phyloP scores from a whole-genome alignment of 306 rosid genomes.

The Rosa rugosa region DNA sequence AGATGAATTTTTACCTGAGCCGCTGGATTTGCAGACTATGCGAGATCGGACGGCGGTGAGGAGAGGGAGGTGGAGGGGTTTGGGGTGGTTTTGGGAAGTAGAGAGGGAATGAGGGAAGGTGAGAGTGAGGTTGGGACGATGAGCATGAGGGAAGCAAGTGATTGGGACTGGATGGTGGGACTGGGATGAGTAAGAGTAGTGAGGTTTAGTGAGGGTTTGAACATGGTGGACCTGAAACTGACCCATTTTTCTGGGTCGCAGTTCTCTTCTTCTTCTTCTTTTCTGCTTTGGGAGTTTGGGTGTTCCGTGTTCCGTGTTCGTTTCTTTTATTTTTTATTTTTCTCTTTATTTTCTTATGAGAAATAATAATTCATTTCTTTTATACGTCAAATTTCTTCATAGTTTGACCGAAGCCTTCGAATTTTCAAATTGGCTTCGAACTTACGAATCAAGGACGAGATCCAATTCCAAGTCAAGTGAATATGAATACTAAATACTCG shows the following conservation, averaged over 20 bases:
- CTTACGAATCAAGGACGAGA: no score
- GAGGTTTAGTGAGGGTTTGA: conserved; percentile 25
- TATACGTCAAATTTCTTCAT: no score
- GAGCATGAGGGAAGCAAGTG: conserved; percentile 31
- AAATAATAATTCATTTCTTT: no score
- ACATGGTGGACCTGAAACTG: conserved; percentile 34
- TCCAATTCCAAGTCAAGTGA: no score
- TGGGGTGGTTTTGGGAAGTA: neutral
- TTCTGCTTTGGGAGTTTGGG: no score
- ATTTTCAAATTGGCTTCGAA: no score
- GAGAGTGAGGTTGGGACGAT: conserved; percentile 24
- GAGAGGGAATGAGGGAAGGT: conserved; percentile 12
- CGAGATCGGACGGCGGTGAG: conserved; percentile 22
- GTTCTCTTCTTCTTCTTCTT: no score
- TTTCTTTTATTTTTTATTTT: no score
- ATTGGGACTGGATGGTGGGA: conserved; percentile 2
- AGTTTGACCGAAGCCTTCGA: no score
- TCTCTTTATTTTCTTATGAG: no score
- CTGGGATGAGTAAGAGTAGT: conserved; percentile 17
- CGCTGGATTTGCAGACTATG: conserved; percentile 45
- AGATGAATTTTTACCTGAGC: conserved; percentile 48
- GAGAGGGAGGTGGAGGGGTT: conserved; percentile 17
- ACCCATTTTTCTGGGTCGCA: conserved; percentile 34
- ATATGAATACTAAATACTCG: no score
- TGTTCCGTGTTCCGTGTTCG: no score